phyloP scores from a whole-genome alignment of 2,329 filamentous ascomycete genomes.

The Alternaria brassicicola region DNA sequence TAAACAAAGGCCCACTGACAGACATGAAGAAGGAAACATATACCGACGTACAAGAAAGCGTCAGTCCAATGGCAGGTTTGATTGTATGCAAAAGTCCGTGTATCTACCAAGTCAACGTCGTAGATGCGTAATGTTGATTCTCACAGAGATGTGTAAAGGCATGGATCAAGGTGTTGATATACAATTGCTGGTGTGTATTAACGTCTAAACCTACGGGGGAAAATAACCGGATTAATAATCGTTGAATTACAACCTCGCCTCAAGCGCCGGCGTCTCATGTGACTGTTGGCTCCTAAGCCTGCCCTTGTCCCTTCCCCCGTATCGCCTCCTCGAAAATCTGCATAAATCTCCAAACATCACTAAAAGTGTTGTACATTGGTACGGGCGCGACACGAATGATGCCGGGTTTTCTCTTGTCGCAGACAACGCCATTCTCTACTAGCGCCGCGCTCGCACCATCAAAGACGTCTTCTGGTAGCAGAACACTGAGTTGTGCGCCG shows the following conservation, averaged over 20 bases:
- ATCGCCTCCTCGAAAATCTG: constrained; percentile 57
- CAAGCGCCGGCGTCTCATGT: constrained; percentile 6
- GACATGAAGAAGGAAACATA: too few species aligned
- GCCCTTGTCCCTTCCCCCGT: constrained; percentile 14
- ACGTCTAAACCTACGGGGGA: background rate
- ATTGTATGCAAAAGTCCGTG: too few species aligned
- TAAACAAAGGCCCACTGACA: too few species aligned
- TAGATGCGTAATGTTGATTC: too few species aligned
- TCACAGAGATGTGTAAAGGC: too few species aligned
- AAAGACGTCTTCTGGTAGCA: constrained; percentile 70
- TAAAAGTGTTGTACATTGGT: constrained; percentile 81
- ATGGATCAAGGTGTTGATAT: background rate
- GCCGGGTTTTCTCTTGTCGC: constrained; percentile 83
- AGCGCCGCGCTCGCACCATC: constrained; percentile 70
- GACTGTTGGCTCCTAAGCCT: constrained; percentile 5
- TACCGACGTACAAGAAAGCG: background rate
- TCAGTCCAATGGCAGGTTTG: too few species aligned
- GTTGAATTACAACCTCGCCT: constrained; percentile 15
- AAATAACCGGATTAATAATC: background rate
- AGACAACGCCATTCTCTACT: constrained; percentile 71
- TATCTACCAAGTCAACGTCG: too few species aligned
- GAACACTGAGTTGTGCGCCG: constrained; percentile 80
- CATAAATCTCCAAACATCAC: constrained; percentile 63
- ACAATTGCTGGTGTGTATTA: background rate
- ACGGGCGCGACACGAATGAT: constrained; percentile 85